Percentiles rank a stretch among this genome's conserved stretches.
These are phyloP conservation scores for Fragosphaeria purpurea DNA, from an alignment of 2,329 filamentous ascomycete genomes.

Conservation along the genomic window DNA sequence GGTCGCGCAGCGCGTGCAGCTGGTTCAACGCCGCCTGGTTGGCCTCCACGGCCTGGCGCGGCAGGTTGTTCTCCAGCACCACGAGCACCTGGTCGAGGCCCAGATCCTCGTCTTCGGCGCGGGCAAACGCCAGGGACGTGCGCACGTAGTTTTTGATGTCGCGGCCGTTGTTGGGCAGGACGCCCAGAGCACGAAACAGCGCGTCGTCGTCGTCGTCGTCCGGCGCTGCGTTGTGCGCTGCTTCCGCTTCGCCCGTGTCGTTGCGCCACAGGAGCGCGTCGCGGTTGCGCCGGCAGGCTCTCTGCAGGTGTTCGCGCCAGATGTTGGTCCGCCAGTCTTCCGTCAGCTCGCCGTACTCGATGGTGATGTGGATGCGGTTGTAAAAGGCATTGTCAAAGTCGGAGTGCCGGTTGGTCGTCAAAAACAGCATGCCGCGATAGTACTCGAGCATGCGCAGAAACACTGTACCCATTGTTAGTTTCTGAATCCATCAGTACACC, in stretches of 20 bases:
- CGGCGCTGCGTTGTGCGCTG: not conserved
- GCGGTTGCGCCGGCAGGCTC: conserved; percentile 2
- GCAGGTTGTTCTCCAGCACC: conserved; percentile 3
- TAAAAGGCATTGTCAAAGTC: conserved; percentile 31
- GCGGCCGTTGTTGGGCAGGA: conserved; percentile 1
- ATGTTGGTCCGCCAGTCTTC: conserved; percentile 1
- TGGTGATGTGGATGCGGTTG: conserved; percentile 25
- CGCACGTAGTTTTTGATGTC: conserved; percentile 4
- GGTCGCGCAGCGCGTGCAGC: not conserved
- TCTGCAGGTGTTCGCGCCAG: conserved; percentile 3
- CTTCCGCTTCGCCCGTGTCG: not conserved
- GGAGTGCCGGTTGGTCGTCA: conserved; percentile 33
- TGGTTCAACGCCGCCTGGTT: not conserved
- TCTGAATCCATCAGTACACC: too few relatives aligned
- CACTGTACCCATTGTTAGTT: conserved; percentile 10
- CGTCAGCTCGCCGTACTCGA: conserved; percentile 23
- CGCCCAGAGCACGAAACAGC: not conserved
- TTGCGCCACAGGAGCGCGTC: not conserved
- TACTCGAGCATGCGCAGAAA: conserved; percentile 28
- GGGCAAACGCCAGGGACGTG: not conserved
- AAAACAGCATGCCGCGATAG: conserved; percentile 25
- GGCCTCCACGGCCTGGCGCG: not conserved
- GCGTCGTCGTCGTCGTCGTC: not conserved
- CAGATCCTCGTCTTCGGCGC: conserved; percentile 1
- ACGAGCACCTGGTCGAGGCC: conserved; percentile 4